Evolutionary conservation across 257 asterid species (phyloP).

Genomic region (Solanum boliviense): DNA sequence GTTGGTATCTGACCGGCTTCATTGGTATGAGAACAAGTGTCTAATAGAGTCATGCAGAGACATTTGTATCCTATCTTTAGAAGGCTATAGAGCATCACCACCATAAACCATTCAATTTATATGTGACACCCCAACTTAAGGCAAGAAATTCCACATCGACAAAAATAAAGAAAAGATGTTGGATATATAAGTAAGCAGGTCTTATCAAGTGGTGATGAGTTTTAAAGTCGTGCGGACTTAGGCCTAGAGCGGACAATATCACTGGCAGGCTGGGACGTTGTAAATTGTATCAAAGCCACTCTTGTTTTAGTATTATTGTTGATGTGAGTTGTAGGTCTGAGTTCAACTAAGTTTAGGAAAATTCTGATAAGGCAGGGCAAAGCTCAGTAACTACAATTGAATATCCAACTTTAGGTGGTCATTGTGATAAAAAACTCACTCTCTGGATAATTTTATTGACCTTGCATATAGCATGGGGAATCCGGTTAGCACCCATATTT

Average conservation of each 20-base stretch:
- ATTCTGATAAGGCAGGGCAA: no score
- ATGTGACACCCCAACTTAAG: background rate
- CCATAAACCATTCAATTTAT: background rate
- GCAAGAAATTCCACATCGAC: no score
- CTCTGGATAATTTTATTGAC: no score
- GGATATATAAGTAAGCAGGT: background rate
- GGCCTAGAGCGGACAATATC: background rate
- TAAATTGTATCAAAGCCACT: no score
- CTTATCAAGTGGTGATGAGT: background rate
- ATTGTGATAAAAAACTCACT: no score
- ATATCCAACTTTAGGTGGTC: no score
- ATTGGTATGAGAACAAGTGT: background rate
- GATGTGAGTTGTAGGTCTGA: background rate
- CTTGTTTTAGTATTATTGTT: background rate
- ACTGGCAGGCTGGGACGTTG: fast-evolving
- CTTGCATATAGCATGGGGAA: no score
- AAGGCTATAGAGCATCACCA: background rate
- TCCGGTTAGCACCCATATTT: no score
- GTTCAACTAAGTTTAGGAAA: no score
- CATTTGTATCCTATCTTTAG: background rate
- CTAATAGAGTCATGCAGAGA: background rate
- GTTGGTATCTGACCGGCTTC: background rate
- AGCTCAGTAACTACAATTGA: no score
- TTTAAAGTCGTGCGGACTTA: no score
- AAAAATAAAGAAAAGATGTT: no score